phyloP scores from a whole-genome alignment of 768 basidiomycete genomes.

The Tylopilus sp. region DNA sequence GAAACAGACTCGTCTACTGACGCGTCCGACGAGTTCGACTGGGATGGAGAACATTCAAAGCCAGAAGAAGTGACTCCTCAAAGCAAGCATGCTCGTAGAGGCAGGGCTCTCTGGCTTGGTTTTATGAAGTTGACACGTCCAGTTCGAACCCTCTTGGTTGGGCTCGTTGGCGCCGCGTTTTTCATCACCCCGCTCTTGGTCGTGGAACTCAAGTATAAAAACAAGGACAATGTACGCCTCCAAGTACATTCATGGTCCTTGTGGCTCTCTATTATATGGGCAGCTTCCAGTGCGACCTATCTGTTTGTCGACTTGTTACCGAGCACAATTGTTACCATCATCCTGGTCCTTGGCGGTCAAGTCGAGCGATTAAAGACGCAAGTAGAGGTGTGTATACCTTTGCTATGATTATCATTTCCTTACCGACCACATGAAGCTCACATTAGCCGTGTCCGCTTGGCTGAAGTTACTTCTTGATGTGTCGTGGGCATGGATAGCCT shows the following conservation, averaged over 20 bases:
- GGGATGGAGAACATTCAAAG: conserved; percentile 52
- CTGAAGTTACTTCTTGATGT: conserved; percentile 66
- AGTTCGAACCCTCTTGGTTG: conserved; percentile 56
- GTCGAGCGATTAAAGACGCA: conserved; percentile 66
- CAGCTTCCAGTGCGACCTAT: conserved; percentile 55
- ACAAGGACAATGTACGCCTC: conserved; percentile 38
- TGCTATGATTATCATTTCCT: not conserved
- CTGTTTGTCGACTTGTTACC: conserved; percentile 64
- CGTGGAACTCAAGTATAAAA: conserved; percentile 57
- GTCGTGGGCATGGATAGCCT: conserved; percentile 70
- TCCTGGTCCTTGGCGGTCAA: conserved; percentile 54
- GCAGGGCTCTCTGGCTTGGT: conserved; percentile 56
- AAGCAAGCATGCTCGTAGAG: conserved; percentile 52
- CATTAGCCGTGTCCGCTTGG: conserved; percentile 67
- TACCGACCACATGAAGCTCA: conserved; percentile 42
- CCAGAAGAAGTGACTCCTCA: conserved; percentile 29
- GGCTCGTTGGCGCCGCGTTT: conserved; percentile 56
- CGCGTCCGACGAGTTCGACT: conserved; percentile 69
- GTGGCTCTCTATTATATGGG: conserved; percentile 70
- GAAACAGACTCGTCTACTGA: conserved; percentile 48
- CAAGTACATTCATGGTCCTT: conserved; percentile 65
- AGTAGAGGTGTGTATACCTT: conserved; percentile 50
- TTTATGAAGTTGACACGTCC: conserved; percentile 66
- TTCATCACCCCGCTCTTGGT: conserved; percentile 70
- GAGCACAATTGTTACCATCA: conserved; percentile 48